Conservation (phyloP, 192 early-diverging fungal genomes). For the Oehlia diaphana region DNA sequence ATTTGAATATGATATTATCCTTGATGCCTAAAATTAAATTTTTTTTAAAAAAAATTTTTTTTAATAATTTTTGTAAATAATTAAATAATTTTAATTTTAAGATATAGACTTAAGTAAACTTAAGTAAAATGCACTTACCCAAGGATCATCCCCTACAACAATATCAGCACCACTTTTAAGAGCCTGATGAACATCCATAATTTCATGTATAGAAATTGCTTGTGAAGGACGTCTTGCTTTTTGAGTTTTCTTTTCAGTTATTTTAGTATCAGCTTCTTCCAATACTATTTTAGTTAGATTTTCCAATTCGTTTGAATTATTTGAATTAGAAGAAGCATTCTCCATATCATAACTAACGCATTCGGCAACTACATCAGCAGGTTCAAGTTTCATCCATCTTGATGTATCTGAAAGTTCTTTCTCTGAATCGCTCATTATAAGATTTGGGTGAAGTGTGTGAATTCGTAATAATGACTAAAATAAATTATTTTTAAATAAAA, state of each 20-base stretch:
- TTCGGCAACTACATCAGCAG: conserved; percentile 59
- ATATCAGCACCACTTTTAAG: conserved; percentile 47
- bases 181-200: conserved; percentile 39
- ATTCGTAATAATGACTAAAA: conserved; percentile 39
- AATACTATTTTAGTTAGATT: conserved; percentile 10
- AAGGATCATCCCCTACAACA: conserved; percentile 41
- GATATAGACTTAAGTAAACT: too few species aligned
- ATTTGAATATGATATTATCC: conserved; percentile 18
- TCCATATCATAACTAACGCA: conserved; percentile 57
- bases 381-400: conserved; percentile 59
- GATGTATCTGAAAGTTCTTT: conserved; percentile 47
- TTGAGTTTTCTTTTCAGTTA: background rate
- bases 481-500: background rate
- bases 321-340: conserved; percentile 37
- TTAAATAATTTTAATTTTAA: too few species aligned
- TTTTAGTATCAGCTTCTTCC: conserved; percentile 12
- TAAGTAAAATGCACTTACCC: conserved; percentile 26
- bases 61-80: too few species aligned
- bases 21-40: background rate
- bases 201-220: conserved; percentile 36
- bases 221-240: background rate
- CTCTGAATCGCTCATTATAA: conserved; percentile 42
- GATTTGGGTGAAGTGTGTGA: conserved; percentile 56
- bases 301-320: background rate
- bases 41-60: too few species aligned